Evolutionary conservation across 2,329 filamentous ascomycete genomes (phyloP).

Genomic region (Stachybotrys chartarum): DNA sequence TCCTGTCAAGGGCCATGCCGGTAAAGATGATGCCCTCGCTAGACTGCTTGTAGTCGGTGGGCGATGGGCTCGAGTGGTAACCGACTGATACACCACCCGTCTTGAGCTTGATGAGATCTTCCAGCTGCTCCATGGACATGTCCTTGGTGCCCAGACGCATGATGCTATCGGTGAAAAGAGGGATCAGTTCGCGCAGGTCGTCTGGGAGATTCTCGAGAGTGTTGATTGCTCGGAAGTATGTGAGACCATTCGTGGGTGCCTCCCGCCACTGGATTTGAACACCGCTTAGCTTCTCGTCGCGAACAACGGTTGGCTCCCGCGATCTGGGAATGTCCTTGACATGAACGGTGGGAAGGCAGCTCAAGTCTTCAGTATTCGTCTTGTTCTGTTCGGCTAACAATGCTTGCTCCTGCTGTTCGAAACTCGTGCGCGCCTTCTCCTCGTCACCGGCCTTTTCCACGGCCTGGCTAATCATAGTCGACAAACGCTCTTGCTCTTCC

Average conservation of each 20-base stretch:
- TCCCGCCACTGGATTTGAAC: constrained; percentile 82
- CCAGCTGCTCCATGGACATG: constrained; percentile 87
- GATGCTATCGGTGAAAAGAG: constrained; percentile 84
- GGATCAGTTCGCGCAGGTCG: constrained; percentile 76
- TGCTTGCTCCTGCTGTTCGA: constrained; percentile 72
- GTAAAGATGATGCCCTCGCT: constrained; percentile 78
- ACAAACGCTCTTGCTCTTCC: constrained; percentile 72
- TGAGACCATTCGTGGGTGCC: constrained; percentile 89
- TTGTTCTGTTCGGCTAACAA: constrained; percentile 78
- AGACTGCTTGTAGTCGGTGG: constrained; percentile 60
- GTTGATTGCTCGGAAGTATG: constrained; percentile 90
- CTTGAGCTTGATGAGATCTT: constrained; percentile 93
- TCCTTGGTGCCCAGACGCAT: constrained; percentile 88
- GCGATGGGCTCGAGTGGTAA: constrained; percentile 76
- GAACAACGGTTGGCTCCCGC: constrained; percentile 53
- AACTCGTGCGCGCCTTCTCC: constrained; percentile 60
- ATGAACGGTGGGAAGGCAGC: constrained; percentile 79
- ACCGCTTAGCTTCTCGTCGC: constrained; percentile 58
- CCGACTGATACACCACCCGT: constrained; percentile 84
- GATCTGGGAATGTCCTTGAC: constrained; percentile 82
- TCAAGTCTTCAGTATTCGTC: constrained; percentile 75
- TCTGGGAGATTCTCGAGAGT: constrained; percentile 71
- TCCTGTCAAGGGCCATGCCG: constrained; percentile 82
- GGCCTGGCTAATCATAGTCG: constrained; percentile 64
- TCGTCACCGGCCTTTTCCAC: constrained; percentile 62